These are phyloP conservation scores for Dothidotthia symphoricarpi DNA, from an alignment of 2,329 filamentous ascomycete genomes.

Conservation along the genomic window DNA sequence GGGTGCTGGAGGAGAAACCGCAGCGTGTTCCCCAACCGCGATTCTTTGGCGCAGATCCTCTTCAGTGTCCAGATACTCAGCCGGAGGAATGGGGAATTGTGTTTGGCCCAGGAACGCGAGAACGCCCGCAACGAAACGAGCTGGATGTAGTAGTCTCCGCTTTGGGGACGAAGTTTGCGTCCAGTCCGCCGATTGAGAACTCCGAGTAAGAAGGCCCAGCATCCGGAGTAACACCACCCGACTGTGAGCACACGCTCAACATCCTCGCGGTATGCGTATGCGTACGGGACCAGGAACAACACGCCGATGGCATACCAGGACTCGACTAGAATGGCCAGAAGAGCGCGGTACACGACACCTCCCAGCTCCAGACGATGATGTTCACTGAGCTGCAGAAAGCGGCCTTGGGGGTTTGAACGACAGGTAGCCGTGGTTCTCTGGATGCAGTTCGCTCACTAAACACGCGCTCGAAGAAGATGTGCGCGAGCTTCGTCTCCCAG, in stretches of 20 bases:
- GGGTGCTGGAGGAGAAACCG: conserved; percentile 63
- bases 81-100: conserved; percentile 59
- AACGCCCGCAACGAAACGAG: conserved; percentile 50
- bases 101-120: conserved; percentile 56
- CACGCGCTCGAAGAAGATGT: conserved; percentile 20
- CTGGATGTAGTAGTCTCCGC: conserved; percentile 46
- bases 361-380: conserved; percentile 49
- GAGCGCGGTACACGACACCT: conserved; percentile 53
- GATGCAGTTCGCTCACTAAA: conserved; percentile 22
- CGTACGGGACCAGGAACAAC: conserved; percentile 49
- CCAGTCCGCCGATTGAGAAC: conserved; percentile 55
- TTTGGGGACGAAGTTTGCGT: conserved; percentile 60
- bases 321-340: conserved; percentile 49
- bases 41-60: conserved; percentile 46
- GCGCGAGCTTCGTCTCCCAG: conserved; percentile 29
- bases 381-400: conserved; percentile 40
- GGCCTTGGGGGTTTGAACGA: conserved; percentile 35
- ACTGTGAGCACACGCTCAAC: conserved; percentile 45
- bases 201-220: conserved; percentile 48
- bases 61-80: conserved; percentile 58
- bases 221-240: conserved; percentile 30
- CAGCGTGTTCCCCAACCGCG: conserved; percentile 48
- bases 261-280: conserved; percentile 45
- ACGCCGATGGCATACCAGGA: conserved; percentile 45
- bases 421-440: conserved; percentile 29